phyloP scores from a whole-genome alignment of 331 rosid genomes.

The Acacia pycnantha region DNA sequence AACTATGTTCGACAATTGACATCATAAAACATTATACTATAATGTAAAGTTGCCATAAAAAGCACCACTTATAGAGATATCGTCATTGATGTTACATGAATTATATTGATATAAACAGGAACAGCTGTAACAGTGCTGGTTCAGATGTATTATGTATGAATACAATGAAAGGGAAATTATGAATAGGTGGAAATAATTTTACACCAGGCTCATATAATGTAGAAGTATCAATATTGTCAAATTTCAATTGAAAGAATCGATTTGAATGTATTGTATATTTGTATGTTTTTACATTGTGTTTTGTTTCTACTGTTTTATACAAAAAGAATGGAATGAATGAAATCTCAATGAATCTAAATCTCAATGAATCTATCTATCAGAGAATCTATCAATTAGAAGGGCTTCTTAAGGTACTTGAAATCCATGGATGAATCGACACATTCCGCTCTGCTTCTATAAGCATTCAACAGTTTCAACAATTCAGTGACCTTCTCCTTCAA shows the following conservation, averaged over 20 bases:
- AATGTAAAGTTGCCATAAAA: constrained; percentile 1
- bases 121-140: neutral
- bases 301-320: constrained; percentile 18
- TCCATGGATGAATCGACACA: constrained; percentile 71
- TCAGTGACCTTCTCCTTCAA: constrained; percentile 67
- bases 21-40: neutral
- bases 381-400: constrained; percentile 37
- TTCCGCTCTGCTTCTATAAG: constrained; percentile 46
- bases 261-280: constrained; percentile 1
- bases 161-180: neutral
- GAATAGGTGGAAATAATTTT: neutral
- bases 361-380: neutral
- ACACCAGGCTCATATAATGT: neutral
- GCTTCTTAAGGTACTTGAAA: constrained; percentile 60
- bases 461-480: constrained; percentile 69
- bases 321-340: constrained; percentile 14
- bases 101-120: neutral
- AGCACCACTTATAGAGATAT: neutral
- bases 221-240: constrained; percentile 4
- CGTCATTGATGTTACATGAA: neutral
- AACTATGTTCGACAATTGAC: neutral
- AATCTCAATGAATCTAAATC: constrained; percentile 11
- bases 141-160: neutral
- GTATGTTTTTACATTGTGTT: constrained; percentile 33
- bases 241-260: constrained; percentile 32